phyloP scores from a whole-genome alignment of 257 asterid genomes.

The Gentiana straminea region DNA sequence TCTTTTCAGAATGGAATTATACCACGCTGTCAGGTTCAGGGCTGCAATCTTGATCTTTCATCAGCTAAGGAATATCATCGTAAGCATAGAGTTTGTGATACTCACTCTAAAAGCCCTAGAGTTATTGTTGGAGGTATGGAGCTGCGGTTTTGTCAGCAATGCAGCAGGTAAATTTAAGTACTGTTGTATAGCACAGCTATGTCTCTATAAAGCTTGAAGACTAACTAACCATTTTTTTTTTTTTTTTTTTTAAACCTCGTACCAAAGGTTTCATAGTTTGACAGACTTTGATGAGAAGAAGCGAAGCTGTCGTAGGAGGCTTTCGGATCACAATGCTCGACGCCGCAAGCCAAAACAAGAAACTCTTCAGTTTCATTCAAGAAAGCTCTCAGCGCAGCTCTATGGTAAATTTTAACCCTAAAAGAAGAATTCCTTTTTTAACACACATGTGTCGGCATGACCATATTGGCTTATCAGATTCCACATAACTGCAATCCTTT shows the following conservation, averaged over 20 bases:
- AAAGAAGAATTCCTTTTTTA: too few relatives aligned
- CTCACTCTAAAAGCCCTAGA: slow-evolving; percentile 68
- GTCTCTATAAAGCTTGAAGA: not conserved
- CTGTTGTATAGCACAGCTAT: too few relatives aligned
- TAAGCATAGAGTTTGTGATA: slow-evolving; percentile 77
- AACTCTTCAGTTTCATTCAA: slow-evolving; percentile 41
- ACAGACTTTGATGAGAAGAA: slow-evolving; percentile 80
- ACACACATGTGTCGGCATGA: too few relatives aligned
- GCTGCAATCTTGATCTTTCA: slow-evolving; percentile 71
- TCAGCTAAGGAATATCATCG: slow-evolving; percentile 77
- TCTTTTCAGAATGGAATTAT: slow-evolving; percentile 25
- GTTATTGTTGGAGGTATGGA: slow-evolving; percentile 60
- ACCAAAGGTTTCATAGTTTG: slow-evolving; percentile 76
- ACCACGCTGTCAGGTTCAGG: slow-evolving; percentile 70
- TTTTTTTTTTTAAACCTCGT: not conserved
- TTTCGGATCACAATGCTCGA: slow-evolving; percentile 87
- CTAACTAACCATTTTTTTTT: not conserved
- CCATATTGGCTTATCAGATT: not conserved
- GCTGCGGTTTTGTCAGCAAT: slow-evolving; percentile 93
- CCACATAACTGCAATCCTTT: not conserved
- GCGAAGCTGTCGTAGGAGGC: slow-evolving; percentile 91
- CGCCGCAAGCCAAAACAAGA: slow-evolving; percentile 89
- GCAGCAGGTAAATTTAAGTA: slow-evolving; percentile 62
- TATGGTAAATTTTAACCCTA: slow-evolving; percentile 35
- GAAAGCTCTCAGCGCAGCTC: slow-evolving; percentile 45